Evolutionary conservation across 1,139 yeast genomes (phyloP).

Genomic region (Suhomyces wounanorum): DNA sequence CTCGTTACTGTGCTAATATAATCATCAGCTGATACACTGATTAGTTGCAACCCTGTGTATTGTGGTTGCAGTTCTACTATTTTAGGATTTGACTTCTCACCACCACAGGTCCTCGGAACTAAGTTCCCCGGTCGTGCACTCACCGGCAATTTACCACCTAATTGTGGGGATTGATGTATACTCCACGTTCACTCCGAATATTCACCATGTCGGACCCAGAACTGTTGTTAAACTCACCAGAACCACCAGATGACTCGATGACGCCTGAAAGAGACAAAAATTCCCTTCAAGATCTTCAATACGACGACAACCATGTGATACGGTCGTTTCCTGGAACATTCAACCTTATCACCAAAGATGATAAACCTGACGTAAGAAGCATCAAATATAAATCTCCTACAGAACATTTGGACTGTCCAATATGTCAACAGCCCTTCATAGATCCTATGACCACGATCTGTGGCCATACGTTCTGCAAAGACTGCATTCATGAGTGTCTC

Average conservation of each 20-base stretch:
- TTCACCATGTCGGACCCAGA: conserved; percentile 2
- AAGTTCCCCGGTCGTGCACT: conserved; percentile 3
- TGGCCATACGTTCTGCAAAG: conserved; percentile 61
- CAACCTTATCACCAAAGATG: conserved; percentile 10
- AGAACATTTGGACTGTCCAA: conserved; percentile 60
- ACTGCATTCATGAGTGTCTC: conserved; percentile 52
- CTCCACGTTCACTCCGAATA: not conserved
- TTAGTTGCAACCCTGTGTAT: too few species aligned
- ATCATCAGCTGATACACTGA: too few species aligned
- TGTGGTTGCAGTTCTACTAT: not conserved
- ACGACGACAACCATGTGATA: conserved; percentile 13
- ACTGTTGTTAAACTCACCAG: not conserved
- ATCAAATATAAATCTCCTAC: conserved; percentile 38
- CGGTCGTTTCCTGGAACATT: conserved; percentile 12
- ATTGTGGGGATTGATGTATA: not conserved
- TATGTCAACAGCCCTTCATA: conserved; percentile 59
- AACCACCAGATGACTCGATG: conserved; percentile 1
- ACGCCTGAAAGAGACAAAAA: not conserved
- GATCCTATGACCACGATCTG: conserved; percentile 58
- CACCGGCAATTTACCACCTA: not conserved
- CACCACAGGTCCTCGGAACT: not conserved
- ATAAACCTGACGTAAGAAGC: conserved; percentile 38
- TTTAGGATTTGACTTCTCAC: not conserved
- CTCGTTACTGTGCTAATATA: too few species aligned
- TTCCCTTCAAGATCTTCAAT: not conserved